Evolutionary conservation across 2,329 filamentous ascomycete species (phyloP).

Genomic region (Pochonia chlamydosporia): DNA sequence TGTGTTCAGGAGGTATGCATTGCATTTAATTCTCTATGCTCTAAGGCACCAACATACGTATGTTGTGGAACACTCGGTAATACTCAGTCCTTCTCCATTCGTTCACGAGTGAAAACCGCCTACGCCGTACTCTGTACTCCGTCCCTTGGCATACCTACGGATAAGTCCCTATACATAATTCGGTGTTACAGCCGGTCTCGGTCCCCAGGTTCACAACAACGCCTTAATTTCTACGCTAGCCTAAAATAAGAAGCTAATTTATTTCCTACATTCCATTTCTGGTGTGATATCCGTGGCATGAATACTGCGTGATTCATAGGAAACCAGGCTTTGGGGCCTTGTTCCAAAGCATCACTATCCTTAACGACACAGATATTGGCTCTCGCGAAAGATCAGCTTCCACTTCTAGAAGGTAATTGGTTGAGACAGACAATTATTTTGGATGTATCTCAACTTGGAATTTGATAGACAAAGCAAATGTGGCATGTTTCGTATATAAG

Average conservation of each 20-base stretch:
- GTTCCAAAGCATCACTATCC: not conserved
- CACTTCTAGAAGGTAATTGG: constrained; percentile 12
- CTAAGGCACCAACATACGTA: not conserved
- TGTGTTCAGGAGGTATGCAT: no score
- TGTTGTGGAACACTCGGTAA: not conserved
- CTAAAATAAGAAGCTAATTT: constrained; percentile 2
- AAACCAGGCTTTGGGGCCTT: not conserved
- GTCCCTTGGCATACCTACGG: not conserved
- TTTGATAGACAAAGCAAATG: not conserved
- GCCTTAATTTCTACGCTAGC: not conserved
- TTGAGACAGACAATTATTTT: not conserved
- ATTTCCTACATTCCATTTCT: not conserved
- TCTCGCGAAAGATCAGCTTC: constrained; percentile 8
- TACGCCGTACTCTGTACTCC: not conserved
- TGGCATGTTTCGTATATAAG: constrained; percentile 8
- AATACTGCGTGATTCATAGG: not conserved
- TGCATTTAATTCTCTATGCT: no score
- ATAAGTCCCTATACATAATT: no score
- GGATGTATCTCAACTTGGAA: not conserved
- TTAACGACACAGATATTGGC: not conserved
- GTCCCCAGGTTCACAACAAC: not conserved
- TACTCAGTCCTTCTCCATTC: not conserved
- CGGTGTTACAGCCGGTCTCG: not conserved
- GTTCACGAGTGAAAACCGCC: not conserved
- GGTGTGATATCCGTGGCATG: not conserved